These are phyloP conservation scores for Pinus albicaulis DNA, from an alignment of 75 land plant species.

Conservation along the genomic window DNA sequence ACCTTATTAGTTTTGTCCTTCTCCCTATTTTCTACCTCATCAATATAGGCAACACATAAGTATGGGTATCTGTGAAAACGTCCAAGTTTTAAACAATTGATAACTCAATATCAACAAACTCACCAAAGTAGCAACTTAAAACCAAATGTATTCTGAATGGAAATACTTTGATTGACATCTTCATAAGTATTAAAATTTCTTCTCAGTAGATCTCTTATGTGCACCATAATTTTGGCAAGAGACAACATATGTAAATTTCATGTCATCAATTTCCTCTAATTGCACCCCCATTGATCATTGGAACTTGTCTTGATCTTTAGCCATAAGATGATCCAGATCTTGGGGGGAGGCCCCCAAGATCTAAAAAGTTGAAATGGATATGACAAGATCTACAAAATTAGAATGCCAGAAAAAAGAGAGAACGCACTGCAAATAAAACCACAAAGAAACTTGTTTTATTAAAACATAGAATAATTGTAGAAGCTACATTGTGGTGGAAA, in stretches of 20 bases:
- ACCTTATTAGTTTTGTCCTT: constrained; percentile 40
- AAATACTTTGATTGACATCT: constrained; percentile 37
- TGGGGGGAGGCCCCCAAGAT: too few relatives aligned
- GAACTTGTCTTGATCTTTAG: constrained; percentile 40
- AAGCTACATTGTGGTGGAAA: too few relatives aligned
- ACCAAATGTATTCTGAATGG: background rate
- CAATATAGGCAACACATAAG: constrained; percentile 91
- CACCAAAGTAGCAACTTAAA: background rate
- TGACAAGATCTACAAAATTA: too few relatives aligned
- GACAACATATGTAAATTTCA: constrained; percentile 99
- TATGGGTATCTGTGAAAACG: constrained; percentile 64
- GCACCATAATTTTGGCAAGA: constrained; percentile 91
- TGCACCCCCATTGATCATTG: constrained; percentile 78
- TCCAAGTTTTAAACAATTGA: background rate
- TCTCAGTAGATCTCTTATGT: constrained; percentile 79
- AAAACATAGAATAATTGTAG: too few relatives aligned
- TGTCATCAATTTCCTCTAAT: constrained; percentile 87
- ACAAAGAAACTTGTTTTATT: too few relatives aligned
- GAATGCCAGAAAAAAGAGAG: too few relatives aligned
- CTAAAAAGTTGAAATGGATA: too few relatives aligned
- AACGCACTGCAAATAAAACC: too few relatives aligned
- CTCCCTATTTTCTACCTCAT: constrained; percentile 70
- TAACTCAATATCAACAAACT: background rate
- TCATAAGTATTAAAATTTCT: constrained; percentile 84
- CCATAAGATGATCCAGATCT: too few relatives aligned